Evolutionary conservation across 2,329 filamentous ascomycete genomes (phyloP), one percentile per base, ranked within the genome.

Genomic region (Ophiocordyceps sinensis): DNA sequence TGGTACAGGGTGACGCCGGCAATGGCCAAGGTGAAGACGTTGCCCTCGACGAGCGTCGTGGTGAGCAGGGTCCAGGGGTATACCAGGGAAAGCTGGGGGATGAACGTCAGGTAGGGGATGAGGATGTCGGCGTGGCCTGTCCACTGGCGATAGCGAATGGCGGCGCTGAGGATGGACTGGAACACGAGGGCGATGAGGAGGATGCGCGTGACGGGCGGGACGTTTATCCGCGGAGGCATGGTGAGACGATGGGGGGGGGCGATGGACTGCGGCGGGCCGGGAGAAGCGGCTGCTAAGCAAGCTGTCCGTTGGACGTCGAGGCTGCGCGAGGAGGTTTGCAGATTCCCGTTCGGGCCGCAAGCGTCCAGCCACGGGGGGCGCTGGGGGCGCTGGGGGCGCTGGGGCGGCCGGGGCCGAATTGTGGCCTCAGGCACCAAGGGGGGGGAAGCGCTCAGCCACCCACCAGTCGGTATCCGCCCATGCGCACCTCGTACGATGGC

Each of bases 41-140:
- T 96, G 62, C 85, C 83, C 66, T 98, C 91, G 38, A 95, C 86
- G 43, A 95, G 73, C 0, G 87, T 85, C 2, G 87, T 82, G 3
- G 85, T 84, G 42, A 93, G 53, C 48, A 94, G 82, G 1, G 87
- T 93, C 91, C 91, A 98, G 1, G 91, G 91, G 57, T 94, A 95
- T 54, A 85, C 73, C 44, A 94, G 67, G 43, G 87, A 89, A 42
- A 79, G 68, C 52, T 85, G 79, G 7, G 91, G 91, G 36, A 96
- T 77, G 46, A 96, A 74, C 41, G 83, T 84, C 45, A 98, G 72
- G 66, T 89, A 96, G 45, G 89, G 86, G 44, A 91, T 78, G 51
- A 85, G 76, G 49, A 82, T 79, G 56, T 71, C 69, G 53, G 66
- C 73, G 60, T 75, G 67, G 54, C 66, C 70, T 39, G 65, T 73